Evolutionary conservation across 495 filamentous ascomycete species (phyloP), one percentile per base, ranked within the genome.

Genomic region (Xylaria palmicola): DNA sequence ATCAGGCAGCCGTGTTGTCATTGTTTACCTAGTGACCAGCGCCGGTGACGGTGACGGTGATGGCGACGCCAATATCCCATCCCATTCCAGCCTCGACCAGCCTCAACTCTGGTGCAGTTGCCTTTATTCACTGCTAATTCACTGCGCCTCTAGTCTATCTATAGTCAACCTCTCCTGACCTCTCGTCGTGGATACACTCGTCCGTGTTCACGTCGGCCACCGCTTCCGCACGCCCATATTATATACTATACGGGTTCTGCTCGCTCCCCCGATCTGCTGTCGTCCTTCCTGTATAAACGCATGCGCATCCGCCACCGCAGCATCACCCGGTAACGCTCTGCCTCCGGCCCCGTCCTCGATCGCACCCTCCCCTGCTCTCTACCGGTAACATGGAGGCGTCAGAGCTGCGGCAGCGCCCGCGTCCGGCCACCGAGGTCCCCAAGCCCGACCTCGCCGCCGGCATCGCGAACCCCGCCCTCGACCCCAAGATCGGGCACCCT

Each of bases 401-500:
- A 62, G 76, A 82, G 50, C 64, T 77, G 63, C 78, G 74, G 65
- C 77, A 74, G 52, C 76, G 77, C 64, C 73, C 72, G 69, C 73
- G 70, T 22, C 65, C 51, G 13, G 37, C 51, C 15, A 37, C 34
- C 19, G 51, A 58, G 17, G 36, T 19, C 8, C 32, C 58, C 22
- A 60, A 60, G 1, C 41, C 64, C 13, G 67, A 72, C 1, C 37
- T 62, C 45, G 58, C 68, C 45, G 56, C 67, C 72, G 60, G 69
- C 71, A n/a, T 24, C 60, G 34, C 77, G 78, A 57, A 78, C 74
- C 51, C 60, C 45, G 53, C 30, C 43, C 59, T 50, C 15, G 63
- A 69, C 39, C 51, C 59, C 6, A 61, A 62, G n/a, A 49, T 17
- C n/a, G 55, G 56, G 22, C 87, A 90, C 68, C 86, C 87, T 8